Percentiles rank a stretch among this genome's conserved stretches.
phyloP scores from a whole-genome alignment of 768 basidiomycete species.

The Podaxis rugospora region DNA sequence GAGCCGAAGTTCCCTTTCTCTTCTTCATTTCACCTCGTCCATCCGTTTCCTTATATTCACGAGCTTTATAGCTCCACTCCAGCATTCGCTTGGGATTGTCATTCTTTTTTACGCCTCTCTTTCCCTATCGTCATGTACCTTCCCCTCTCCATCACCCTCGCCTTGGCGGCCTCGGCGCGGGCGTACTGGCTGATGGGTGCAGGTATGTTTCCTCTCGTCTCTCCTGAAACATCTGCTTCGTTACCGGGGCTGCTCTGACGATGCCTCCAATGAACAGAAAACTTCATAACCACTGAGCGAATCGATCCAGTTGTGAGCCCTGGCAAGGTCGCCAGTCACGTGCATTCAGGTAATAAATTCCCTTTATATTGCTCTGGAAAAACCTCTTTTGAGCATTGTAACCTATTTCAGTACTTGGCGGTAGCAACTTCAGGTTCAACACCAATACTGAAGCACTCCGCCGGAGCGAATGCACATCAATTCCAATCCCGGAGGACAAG shows the following conservation, averaged over 20 bases:
- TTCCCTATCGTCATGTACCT: conserved; percentile 25
- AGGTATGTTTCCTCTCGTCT: conserved; percentile 21
- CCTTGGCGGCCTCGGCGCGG: conserved; percentile 28
- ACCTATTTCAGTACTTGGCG: conserved; percentile 39
- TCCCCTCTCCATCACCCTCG: conserved; percentile 24
- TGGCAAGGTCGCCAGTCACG: conserved; percentile 41
- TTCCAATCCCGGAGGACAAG: conserved; percentile 50
- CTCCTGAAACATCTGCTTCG: not conserved
- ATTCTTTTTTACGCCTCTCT: conserved; percentile 21
- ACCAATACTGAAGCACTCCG: conserved; percentile 37
- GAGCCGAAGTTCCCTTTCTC: conserved; percentile 3
- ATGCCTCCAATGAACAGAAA: not conserved
- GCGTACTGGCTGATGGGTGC: conserved; percentile 45
- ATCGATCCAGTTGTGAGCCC: conserved; percentile 48
- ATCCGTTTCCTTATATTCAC: conserved; percentile 1
- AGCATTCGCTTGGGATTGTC: conserved; percentile 17
- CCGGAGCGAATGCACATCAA: conserved; percentile 47
- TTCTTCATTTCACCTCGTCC: conserved; percentile 3
- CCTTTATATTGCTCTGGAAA: not conserved
- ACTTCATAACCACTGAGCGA: conserved; percentile 43
- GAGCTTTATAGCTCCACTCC: not conserved
- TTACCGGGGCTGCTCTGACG: not conserved
- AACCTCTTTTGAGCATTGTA: not conserved
- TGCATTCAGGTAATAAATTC: conserved; percentile 34
- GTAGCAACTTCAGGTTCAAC: conserved; percentile 44